Conservation (phyloP, 768 basidiomycete species). For the Cubamyces lactineus region DNA sequence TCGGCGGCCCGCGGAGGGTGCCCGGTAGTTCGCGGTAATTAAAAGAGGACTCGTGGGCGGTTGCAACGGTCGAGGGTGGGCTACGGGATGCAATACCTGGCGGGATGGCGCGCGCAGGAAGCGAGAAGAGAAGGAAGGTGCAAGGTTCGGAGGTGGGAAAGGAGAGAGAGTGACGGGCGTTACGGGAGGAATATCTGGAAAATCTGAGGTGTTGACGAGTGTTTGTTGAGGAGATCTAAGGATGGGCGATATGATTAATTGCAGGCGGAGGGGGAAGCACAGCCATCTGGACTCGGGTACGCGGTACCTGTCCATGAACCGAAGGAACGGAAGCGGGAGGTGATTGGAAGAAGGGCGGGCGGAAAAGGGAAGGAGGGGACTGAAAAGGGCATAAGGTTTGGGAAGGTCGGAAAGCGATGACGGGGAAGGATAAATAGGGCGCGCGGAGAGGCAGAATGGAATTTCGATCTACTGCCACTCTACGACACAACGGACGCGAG, state of each 20-base stretch:
- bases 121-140: neutral
- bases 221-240: slow-evolving; percentile 22
- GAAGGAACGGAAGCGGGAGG: slow-evolving; percentile 22
- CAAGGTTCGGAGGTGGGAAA: slow-evolving; percentile 20
- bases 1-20: slow-evolving; percentile 19
- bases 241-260: slow-evolving; percentile 25
- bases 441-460: slow-evolving; percentile 19
- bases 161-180: neutral
- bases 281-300: slow-evolving; percentile 24
- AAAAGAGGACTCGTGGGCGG: slow-evolving; percentile 2
- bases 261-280: slow-evolving; percentile 21
- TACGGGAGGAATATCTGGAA: slow-evolving; percentile 12
- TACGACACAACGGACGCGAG: slow-evolving; percentile 21
- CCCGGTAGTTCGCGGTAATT: slow-evolving; percentile 26
- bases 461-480: slow-evolving; percentile 25
- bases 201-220: slow-evolving; percentile 19
- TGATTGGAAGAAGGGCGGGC: slow-evolving; percentile 20
- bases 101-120: neutral
- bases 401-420: slow-evolving; percentile 21
- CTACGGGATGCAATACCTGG: neutral
- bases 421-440: slow-evolving; percentile 28
- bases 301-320: slow-evolving; percentile 21
- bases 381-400: slow-evolving; percentile 15
- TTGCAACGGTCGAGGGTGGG: no score
- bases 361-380: slow-evolving; percentile 23